Conservation (phyloP, 352 stramenopile species). For the Blastocystis sp. region DNA sequence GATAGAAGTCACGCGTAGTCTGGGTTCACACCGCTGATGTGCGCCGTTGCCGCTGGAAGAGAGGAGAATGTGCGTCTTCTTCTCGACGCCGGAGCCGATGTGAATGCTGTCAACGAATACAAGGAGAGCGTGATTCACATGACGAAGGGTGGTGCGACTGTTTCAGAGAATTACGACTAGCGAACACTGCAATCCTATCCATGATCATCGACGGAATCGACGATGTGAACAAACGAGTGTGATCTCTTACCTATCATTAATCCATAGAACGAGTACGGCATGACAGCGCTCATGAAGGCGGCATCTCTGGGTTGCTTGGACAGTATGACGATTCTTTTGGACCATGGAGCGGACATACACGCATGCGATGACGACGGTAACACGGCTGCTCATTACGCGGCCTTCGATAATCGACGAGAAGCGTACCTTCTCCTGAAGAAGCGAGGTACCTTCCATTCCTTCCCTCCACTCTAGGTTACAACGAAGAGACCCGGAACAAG, state of each 20-base stretch:
- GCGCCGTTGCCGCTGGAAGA: conserved; percentile 63
- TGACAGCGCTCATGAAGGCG: conserved; percentile 57
- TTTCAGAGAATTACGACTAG: not conserved
- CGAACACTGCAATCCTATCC: conserved; percentile 2
- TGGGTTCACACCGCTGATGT: conserved; percentile 61
- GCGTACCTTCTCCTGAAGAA: conserved; percentile 41
- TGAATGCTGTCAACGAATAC: conserved; percentile 66
- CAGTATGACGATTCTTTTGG: conserved; percentile 10
- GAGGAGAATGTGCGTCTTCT: conserved; percentile 20
- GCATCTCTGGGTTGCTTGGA: conserved; percentile 39
- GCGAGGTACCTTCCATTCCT: not conserved
- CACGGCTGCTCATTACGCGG: conserved; percentile 61
- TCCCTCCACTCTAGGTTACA: conserved; percentile 3
- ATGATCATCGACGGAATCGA: conserved; percentile 25
- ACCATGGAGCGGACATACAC: conserved; percentile 24
- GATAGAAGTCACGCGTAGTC: not conserved
- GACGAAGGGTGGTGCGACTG: not conserved
- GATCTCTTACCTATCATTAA: not conserved
- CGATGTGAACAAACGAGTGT: conserved; percentile 56
- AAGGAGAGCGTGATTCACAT: conserved; percentile 61
- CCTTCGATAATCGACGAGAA: conserved; percentile 61
- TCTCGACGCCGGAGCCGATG: conserved; percentile 42
- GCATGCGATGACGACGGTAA: conserved; percentile 18
- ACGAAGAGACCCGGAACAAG: conserved; percentile 52
- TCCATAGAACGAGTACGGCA: conserved; percentile 37